These are phyloP conservation scores for Russula sp. DNA, from an alignment of 768 basidiomycete genomes.

Conservation along the genomic window DNA sequence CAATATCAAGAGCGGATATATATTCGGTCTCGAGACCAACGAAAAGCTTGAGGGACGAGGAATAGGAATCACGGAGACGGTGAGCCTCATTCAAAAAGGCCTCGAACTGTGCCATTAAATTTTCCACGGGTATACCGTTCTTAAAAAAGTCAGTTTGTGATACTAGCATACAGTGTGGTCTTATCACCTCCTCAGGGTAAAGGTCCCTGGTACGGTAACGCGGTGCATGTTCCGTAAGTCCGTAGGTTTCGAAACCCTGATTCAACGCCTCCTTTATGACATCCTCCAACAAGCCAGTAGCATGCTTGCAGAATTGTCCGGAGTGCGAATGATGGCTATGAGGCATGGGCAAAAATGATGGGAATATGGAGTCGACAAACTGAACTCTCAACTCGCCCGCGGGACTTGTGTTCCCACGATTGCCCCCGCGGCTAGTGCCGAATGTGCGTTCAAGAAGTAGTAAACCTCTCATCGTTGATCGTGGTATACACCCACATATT, in stretches of 20 bases:
- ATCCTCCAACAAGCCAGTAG: constrained; percentile 69
- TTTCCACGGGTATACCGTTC: constrained; percentile 45
- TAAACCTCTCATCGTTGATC: neutral
- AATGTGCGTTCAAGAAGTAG: too few relatives aligned
- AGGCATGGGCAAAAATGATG: constrained; percentile 37
- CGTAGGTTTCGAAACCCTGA: constrained; percentile 74
- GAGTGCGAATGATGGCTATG: constrained; percentile 88
- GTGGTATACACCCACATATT: neutral
- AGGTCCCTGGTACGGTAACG: constrained; percentile 75
- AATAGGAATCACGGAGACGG: constrained; percentile 58
- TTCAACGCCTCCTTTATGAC: constrained; percentile 75
- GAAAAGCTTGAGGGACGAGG: constrained; percentile 61
- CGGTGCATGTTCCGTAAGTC: constrained; percentile 90
- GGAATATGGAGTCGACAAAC: too few relatives aligned
- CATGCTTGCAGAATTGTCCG: constrained; percentile 91
- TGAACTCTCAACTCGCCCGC: too few relatives aligned
- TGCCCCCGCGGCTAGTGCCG: too few relatives aligned
- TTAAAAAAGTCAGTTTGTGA: constrained; percentile 28
- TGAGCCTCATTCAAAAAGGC: constrained; percentile 74
- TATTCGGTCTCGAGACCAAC: constrained; percentile 92
- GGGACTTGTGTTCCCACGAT: neutral
- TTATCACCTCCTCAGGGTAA: constrained; percentile 89
- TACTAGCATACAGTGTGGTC: constrained; percentile 2
- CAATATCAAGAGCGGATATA: constrained; percentile 64
- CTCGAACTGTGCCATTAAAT: constrained; percentile 58